Percentiles rank a stretch among this genome's conserved stretches.
These are phyloP conservation scores for Penicillium nordicum DNA, from an alignment of 2,329 filamentous ascomycete genomes.

Conservation along the genomic window DNA sequence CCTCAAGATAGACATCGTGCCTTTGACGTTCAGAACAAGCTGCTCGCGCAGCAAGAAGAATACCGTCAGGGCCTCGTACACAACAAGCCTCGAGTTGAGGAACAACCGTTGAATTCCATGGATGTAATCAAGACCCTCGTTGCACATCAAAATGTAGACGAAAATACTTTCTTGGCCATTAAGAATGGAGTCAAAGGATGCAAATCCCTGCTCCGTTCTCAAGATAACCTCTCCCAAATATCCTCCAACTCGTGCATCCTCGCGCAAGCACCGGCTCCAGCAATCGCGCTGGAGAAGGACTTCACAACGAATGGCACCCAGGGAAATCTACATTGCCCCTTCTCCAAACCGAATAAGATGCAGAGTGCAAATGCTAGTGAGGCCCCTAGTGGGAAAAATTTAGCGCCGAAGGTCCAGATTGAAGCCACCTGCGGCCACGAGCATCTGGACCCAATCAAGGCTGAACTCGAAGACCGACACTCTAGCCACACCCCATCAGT, in stretches of 20 bases:
- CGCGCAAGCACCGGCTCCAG: conserved; percentile 53
- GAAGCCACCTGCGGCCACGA: conserved; percentile 50
- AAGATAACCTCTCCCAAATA: conserved; percentile 29
- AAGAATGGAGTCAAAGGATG: conserved; percentile 41
- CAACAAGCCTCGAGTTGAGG: conserved; percentile 22
- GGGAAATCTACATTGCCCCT: conserved; percentile 77
- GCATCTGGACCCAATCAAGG: conserved; percentile 57
- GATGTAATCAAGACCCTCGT: conserved; percentile 55
- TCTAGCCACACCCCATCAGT: conserved; percentile 41
- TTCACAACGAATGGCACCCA: conserved; percentile 84
- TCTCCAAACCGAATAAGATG: conserved; percentile 55
- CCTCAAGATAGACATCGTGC: conserved; percentile 27
- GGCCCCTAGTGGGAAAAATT: conserved; percentile 38
- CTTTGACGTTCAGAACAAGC: conserved; percentile 32
- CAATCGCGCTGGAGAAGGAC: conserved; percentile 74
- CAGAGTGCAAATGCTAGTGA: conserved; percentile 29
- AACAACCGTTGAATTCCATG: conserved; percentile 62
- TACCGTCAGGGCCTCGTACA: conserved; percentile 37
- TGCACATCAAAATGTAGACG: conserved; percentile 64
- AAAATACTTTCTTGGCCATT: conserved; percentile 44
- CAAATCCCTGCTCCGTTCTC: conserved; percentile 34
- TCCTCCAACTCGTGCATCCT: conserved; percentile 41
- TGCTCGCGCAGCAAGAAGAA: conserved; percentile 30
- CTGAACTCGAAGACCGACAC: conserved; percentile 44
- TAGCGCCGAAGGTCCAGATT: conserved; percentile 41